Base-by-base conservation (phyloP, 495 filamentous ascomycete species). In the Lindgomyces ingoldianus region DNA sequence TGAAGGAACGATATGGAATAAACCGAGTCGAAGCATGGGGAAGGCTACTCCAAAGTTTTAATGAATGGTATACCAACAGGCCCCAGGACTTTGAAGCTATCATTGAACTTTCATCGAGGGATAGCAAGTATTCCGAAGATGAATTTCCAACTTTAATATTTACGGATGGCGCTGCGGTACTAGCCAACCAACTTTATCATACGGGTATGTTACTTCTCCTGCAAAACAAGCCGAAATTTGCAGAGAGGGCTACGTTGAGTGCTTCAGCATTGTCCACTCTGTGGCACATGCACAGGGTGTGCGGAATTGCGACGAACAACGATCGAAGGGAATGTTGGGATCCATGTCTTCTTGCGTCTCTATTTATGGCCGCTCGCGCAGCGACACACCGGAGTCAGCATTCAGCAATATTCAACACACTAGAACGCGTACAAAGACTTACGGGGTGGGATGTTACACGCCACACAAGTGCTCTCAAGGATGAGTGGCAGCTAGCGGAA, bases 151-250 rank as follows among this genome's bases (percentile, higher is more conserved):
- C 26, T 3, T 11, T 52, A n/a, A 16, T 52, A 3, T 52, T 52
- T 18, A 27, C 49, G 26, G 1, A 3, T 4, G 49, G 49, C 4
- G 49, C 49, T 29, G 49, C 49, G 3, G 30, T 52, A 21, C 27
- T 57, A 10, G 60, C 41, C 16, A 57, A 57, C 24, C 51, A 64
- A 51, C 60, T 57, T 21, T 57, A 57, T 30, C 60, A 64, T 22
- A 64, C 60, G 1, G 51, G 48, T 14, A 55, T 64, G 60, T 22
- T 64, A 9, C 50, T 57, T 14, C 44, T 64, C 1, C 44, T 64
- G 52, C 51, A 48, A 12, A 30, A 57, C 41, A 64, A 57, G 41
- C 60, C 60, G 8, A 52, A 50, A 22, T 56, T 52, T 30, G 29
- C 51, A 14, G 26, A 25, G 4, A 19, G 45, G 4, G 33, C 29